Percentiles rank a stretch among this genome's conserved stretches.
Evolutionary conservation across 75 land plant species (phyloP).

Genomic region (Chamaecyparis obtusa): DNA sequence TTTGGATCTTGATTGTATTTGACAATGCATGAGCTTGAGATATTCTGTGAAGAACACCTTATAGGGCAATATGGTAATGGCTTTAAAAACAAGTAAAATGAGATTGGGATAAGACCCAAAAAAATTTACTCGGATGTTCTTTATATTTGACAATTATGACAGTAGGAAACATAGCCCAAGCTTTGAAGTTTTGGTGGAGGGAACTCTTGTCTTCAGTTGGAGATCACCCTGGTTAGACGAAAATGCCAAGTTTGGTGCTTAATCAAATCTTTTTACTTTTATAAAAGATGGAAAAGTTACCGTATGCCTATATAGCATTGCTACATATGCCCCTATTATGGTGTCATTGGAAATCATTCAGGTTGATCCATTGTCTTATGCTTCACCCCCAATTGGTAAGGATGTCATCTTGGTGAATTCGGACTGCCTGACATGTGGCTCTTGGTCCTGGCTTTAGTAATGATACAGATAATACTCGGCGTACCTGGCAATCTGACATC

Average conservation of each 20-base stretch:
- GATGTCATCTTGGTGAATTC: constrained; percentile 64
- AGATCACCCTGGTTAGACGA: constrained; percentile 83
- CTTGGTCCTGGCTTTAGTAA: constrained; percentile 77
- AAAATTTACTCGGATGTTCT: constrained; percentile 86
- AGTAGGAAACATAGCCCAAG: constrained; percentile 67
- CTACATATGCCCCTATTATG: constrained; percentile 90
- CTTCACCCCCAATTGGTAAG: constrained; percentile 25
- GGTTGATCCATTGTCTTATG: constrained; percentile 61
- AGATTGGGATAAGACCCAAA: too few species aligned
- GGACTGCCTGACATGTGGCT: constrained; percentile 68
- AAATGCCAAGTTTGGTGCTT: constrained; percentile 57
- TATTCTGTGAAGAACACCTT: too few species aligned
- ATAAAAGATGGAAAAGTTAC: constrained; percentile 58
- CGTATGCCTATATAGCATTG: constrained; percentile 89
- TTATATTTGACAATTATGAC: constrained; percentile 94
- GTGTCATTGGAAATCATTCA: constrained; percentile 68
- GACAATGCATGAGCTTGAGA: too few species aligned
- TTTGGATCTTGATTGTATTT: too few species aligned
- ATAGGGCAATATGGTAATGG: too few species aligned
- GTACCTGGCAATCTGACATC: constrained; percentile 78
- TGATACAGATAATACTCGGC: constrained; percentile 58
- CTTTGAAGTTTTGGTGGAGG: constrained; percentile 93
- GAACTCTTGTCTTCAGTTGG: constrained; percentile 89
- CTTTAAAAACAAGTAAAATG: too few species aligned
- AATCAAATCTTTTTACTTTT: constrained; percentile 82